These are phyloP conservation scores for Dactylonectria estremocensis DNA, from an alignment of 2,329 filamentous ascomycete species.

Conservation along the genomic window DNA sequence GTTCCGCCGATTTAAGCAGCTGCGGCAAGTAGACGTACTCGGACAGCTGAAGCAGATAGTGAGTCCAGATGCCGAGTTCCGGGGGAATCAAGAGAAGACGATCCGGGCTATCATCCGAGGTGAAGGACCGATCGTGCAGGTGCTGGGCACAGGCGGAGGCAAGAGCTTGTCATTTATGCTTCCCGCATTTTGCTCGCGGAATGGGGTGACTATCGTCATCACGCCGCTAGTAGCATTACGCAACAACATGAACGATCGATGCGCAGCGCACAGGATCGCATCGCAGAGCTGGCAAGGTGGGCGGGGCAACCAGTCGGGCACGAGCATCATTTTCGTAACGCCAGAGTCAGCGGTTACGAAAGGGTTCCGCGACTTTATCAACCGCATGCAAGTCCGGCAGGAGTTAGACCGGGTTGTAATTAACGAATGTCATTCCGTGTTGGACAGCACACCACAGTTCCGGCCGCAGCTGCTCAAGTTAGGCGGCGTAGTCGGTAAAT, in stretches of 20 bases:
- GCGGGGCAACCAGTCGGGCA: neutral
- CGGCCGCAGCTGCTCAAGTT: neutral
- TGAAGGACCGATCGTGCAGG: too few species aligned
- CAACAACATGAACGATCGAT: neutral
- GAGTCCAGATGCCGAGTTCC: neutral
- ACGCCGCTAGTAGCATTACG: neutral
- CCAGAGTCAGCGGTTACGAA: too few species aligned
- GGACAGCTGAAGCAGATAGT: neutral
- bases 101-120: neutral
- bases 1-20: neutral
- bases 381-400: too few species aligned
- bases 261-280: neutral
- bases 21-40: neutral
- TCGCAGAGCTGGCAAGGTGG: neutral
- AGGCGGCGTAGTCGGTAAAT: neutral
- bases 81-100: neutral
- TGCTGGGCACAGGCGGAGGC: too few species aligned
- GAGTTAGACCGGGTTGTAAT: too few species aligned
- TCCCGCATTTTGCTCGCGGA: neutral
- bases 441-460: neutral
- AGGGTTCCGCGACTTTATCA: too few species aligned
- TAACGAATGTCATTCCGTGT: neutral
- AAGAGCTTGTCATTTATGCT: too few species aligned
- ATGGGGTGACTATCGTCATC: neutral
- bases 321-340: neutral